phyloP scores from a whole-genome alignment of 169 alveolate genomes.

The Plasmodium chabaudi region DNA sequence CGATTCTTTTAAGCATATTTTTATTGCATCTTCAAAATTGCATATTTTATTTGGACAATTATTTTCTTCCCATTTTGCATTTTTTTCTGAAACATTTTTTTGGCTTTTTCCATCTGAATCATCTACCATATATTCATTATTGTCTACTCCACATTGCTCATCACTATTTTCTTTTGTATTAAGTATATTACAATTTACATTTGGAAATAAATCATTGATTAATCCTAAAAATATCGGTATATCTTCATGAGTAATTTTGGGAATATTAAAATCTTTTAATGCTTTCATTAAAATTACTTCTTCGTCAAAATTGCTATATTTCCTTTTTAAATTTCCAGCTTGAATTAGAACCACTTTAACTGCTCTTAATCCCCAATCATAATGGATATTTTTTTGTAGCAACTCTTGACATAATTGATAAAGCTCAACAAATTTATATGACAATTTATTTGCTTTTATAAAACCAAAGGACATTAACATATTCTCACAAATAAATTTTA shows the following conservation, averaged over 20 bases:
- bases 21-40: constrained; percentile 61
- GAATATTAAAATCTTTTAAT: constrained; percentile 96
- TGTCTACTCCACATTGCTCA: background rate
- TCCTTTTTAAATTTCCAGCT: constrained; percentile 97
- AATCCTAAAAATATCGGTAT: constrained; percentile 94
- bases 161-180: background rate
- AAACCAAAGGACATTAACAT: constrained; percentile 98
- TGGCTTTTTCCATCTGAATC: background rate
- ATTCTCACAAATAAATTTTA: constrained; percentile 95
- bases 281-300: constrained; percentile 96
- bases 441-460: constrained; percentile 92
- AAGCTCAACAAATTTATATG: constrained; percentile 94
- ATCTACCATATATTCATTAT: background rate
- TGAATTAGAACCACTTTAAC: constrained; percentile 95
- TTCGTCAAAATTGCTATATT: constrained; percentile 93
- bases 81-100: background rate
- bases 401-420: constrained; percentile 91
- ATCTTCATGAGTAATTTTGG: constrained; percentile 94
- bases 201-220: constrained; percentile 95
- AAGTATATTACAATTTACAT: constrained; percentile 63
- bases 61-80: background rate
- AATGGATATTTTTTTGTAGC: constrained; percentile 94
- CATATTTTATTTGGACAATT: background rate
- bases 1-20: constrained; percentile 41
- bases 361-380: constrained; percentile 98